phyloP scores from a whole-genome alignment of 441 rosid species.

The Heliophila coronopifolia region DNA sequence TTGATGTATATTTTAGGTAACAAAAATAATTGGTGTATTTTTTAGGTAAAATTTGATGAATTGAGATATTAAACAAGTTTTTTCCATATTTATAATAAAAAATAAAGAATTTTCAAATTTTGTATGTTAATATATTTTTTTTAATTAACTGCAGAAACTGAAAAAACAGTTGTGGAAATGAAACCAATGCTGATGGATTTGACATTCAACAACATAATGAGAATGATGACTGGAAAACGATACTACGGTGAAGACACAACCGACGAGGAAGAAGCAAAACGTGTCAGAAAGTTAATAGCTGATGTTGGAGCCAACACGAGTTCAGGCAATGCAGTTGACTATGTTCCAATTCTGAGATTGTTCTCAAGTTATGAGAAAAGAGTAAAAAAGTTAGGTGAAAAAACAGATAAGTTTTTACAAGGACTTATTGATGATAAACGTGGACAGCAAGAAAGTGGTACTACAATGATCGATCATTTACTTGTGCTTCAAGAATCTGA shows the following conservation, averaged over 20 bases:
- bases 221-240: conserved; percentile 47
- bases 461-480: conserved; percentile 45
- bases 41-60: too few relatives aligned
- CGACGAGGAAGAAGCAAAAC: conserved; percentile 28
- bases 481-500: conserved; percentile 38
- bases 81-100: too few relatives aligned
- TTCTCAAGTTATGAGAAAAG: conserved; percentile 31
- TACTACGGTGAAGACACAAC: conserved; percentile 35
- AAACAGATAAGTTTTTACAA: conserved; percentile 34
- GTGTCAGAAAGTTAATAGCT: conserved; percentile 23
- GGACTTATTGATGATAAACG: conserved; percentile 35
- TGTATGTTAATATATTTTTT: too few relatives aligned
- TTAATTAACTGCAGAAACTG: background rate
- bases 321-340: conserved; percentile 33
- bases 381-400: conserved; percentile 17
- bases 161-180: conserved; percentile 30
- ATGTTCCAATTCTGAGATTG: conserved; percentile 32
- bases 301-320: conserved; percentile 20
- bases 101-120: too few relatives aligned
- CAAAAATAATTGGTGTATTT: too few relatives aligned
- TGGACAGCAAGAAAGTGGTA: conserved; percentile 12
- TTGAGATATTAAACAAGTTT: too few relatives aligned
- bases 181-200: conserved; percentile 38
- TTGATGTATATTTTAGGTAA: too few relatives aligned
- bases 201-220: conserved; percentile 45